Conservation (phyloP, 306 rosid species). For the Carpinus fangiana region DNA sequence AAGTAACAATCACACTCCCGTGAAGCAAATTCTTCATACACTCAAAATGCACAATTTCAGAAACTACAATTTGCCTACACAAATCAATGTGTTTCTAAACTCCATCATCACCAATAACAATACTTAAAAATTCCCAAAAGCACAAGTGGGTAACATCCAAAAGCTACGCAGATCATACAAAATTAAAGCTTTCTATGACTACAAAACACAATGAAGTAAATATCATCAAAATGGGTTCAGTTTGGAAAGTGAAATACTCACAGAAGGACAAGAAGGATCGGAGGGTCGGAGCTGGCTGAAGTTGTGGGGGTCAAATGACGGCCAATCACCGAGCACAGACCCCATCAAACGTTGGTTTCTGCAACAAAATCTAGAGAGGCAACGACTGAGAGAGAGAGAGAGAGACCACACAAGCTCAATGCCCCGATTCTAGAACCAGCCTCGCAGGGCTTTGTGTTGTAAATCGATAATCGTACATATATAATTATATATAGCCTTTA, state of each 20-base stretch:
- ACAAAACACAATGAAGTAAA: slow-evolving; percentile 23
- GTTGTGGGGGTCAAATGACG: slow-evolving; percentile 88
- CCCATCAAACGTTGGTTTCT: slow-evolving; percentile 52
- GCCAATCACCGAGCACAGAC: slow-evolving; percentile 81
- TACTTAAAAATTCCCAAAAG: neutral
- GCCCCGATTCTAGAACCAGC: slow-evolving; percentile 23
- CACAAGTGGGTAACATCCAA: neutral
- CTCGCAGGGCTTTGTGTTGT: neutral
- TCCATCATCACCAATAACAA: neutral
- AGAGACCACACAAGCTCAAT: slow-evolving; percentile 9
- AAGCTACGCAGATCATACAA: slow-evolving; percentile 14
- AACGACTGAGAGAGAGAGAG: neutral
- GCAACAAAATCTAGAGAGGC: slow-evolving; percentile 25
- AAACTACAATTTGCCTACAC: slow-evolving; percentile 4
- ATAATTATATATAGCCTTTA: neutral
- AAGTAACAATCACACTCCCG: slow-evolving; percentile 11
- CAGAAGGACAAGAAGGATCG: slow-evolving; percentile 85
- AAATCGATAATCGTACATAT: neutral
- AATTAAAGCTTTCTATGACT: slow-evolving; percentile 13
- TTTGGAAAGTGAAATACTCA: slow-evolving; percentile 42
- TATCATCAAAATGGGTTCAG: slow-evolving; percentile 7
- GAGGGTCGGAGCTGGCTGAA: slow-evolving; percentile 91
- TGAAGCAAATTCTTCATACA: slow-evolving; percentile 4
- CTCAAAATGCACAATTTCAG: slow-evolving; percentile 23
- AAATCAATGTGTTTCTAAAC: neutral